Conservation (phyloP, 805 yeast species). For the Ogataea trehaloabstinens region DNA sequence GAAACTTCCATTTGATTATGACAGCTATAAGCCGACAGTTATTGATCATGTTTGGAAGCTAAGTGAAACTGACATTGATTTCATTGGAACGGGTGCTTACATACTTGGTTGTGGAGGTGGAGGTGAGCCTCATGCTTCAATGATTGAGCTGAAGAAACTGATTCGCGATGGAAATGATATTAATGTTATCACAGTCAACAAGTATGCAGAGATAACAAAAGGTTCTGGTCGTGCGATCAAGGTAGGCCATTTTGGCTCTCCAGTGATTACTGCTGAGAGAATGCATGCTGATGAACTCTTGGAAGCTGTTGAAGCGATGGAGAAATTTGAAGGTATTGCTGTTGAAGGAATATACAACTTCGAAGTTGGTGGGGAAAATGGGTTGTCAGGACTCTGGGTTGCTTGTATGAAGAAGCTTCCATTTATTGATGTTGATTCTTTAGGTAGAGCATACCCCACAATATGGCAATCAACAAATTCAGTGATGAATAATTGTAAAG, state of each 20-base stretch:
- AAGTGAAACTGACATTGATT: conserved; percentile 41
- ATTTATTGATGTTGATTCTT: conserved; percentile 39
- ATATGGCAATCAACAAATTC: conserved; percentile 37
- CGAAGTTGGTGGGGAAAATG: conserved; percentile 46
- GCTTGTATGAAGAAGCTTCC: conserved; percentile 18
- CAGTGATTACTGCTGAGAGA: conserved; percentile 42
- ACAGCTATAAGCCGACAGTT: conserved; percentile 13
- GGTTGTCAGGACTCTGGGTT: conserved; percentile 31
- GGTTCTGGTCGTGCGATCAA: conserved; percentile 32
- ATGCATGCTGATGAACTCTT: conserved; percentile 38
- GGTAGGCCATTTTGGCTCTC: conserved; percentile 44
- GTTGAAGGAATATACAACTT: conserved; percentile 35
- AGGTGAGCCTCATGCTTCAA: conserved; percentile 39
- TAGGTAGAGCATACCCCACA: conserved; percentile 50
- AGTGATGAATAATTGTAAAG: conserved; percentile 40
- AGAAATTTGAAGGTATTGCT: conserved; percentile 27
- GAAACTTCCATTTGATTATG: conserved; percentile 14
- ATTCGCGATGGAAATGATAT: conserved; percentile 34
- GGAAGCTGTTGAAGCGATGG: conserved; percentile 29
- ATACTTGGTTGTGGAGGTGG: conserved; percentile 51
- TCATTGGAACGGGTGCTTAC: conserved; percentile 39
- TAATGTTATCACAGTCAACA: conserved; percentile 33
- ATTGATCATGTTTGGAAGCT: conserved; percentile 35
- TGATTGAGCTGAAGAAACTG: conserved; percentile 33
- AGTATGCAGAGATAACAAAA: conserved; percentile 21